Base-by-base conservation (phyloP, 2,329 filamentous ascomycete genomes). In the Penicillium sp. region DNA sequence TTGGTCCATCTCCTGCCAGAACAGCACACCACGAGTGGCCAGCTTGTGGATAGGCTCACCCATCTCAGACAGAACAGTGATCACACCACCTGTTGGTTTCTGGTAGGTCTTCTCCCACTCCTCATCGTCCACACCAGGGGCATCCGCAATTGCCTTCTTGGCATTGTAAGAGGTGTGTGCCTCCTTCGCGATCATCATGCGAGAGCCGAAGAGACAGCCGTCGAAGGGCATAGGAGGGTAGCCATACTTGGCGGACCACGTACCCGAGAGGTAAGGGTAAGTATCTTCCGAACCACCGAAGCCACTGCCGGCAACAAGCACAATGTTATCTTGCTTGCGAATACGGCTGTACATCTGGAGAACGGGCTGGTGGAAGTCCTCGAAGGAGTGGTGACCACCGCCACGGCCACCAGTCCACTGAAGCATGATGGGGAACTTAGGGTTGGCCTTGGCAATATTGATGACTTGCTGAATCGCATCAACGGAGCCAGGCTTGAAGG, bases 41-140 rank as follows among this genome's bases (percentile, higher is more conserved):
- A 99, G 86, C 81, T 99, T 99, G 82, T 99, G 94, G 62, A 99
- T 99, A 6, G 94, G 95, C 82, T 99, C 94, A 46, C 94, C 95
- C 95, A 99, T 99, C 79, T 99, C 94, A 1, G 94, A 99, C 63
- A 92, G 87, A 49, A 99, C 94, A 29, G 94, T 99, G 69, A 99
- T 93, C 62, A 99, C 87, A 73, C 94, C 94, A 69, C 94, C 94
- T 57, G 93, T 89, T 27, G 92, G 84, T 19, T 90, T 91, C 80
- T 93, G 91, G 81, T 96, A 96, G 6, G 91, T 95, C 78, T 93
- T 88, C 78, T 96, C 92, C 93, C 93, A 97, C 65, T 93, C 84
- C 61, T 75, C 76, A 70, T 97, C 92, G 50, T 89, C 89, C 37
- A 96, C 81, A 73, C 93, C 93, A 59, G 87, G 85, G 4, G 93